These are phyloP conservation scores for Myriosclerotinia scirpicola DNA, from an alignment of 2,329 filamentous ascomycete species.

Conservation along the genomic window DNA sequence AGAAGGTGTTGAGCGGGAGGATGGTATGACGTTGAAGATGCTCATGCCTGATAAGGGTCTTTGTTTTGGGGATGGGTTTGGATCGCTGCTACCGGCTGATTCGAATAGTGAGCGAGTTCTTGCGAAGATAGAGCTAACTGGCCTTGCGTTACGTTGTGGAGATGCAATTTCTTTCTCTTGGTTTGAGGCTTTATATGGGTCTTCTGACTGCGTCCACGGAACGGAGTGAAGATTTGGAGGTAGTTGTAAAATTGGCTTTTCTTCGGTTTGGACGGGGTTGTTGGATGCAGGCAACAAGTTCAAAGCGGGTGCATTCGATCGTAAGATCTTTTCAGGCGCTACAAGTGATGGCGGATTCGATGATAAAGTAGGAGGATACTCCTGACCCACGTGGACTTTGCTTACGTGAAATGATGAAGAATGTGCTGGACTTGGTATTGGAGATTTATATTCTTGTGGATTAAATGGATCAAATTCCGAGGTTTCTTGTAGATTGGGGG, in stretches of 20 bases:
- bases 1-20: background rate
- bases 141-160: conserved; percentile 16
- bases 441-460: conserved; percentile 27
- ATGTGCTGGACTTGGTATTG: conserved; percentile 10
- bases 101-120: conserved; percentile 38
- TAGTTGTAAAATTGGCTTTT: background rate
- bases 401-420: conserved; percentile 12
- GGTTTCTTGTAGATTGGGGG: conserved; percentile 23
- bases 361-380: conserved; percentile 7
- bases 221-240: conserved; percentile 9
- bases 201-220: conserved; percentile 9
- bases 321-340: conserved; percentile 1
- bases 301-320: background rate
- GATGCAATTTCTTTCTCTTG: conserved; percentile 7
- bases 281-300: background rate
- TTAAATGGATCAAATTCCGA: conserved; percentile 32
- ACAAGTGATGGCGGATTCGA: background rate
- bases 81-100: conserved; percentile 20
- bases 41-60: conserved; percentile 15
- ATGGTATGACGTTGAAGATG: background rate
- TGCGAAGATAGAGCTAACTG: conserved; percentile 32
- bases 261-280: background rate
- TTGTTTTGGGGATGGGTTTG: conserved; percentile 18
- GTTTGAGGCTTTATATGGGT: background rate
- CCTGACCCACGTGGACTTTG: conserved; percentile 18